Evolutionary conservation across 768 basidiomycete species (phyloP), one percentile per base, ranked within the genome.

Genomic region (Pisolithus marmoratus): DNA sequence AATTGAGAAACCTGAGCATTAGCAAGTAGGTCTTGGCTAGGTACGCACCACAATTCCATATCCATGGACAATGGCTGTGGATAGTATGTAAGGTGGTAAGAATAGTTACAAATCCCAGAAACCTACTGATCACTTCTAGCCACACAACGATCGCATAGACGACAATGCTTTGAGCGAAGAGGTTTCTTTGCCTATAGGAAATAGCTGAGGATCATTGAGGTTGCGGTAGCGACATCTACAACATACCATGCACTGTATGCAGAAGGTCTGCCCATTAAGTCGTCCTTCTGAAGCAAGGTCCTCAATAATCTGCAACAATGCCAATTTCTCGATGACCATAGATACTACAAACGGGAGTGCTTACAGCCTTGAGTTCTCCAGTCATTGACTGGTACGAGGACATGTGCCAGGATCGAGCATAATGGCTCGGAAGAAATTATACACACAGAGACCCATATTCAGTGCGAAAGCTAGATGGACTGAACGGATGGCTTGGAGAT

Each of bases 261-360:
- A 98, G 68, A 98, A 98, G 9, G 93, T 93, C 66, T 94, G 93
- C 1, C 95, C 94, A 65, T 97, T 98, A 24, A 99, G 72, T 17
- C 87, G 76, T 15, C 94, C 92, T 62, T 86, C 83, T 9, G 87
- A 85, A 14, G 94, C 90, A 17, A 98, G 74, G 26, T 93, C 90
- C 64, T 97, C 94, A 45, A 99, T 85, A 36, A 90, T 81, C 91
- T 94, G 19, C 17, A 7, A 37, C 23, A 12, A 26, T 40, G 44
- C 8, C n/a, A 19, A 24, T 15, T n/a, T 49, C 38, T 29, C 47
- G 37, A 54, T 27, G 54, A 40, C 4, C 12, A 2, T 8, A 36
- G 14, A 23, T 14, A 12, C 14, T 36, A 47, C 23, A 41, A 20
- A 9, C 5, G 8, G 23, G 8, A 31, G 24, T 27, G 72, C 86